Conservation (phyloP, 305 asterid species). For the Fraxinus albicans region DNA sequence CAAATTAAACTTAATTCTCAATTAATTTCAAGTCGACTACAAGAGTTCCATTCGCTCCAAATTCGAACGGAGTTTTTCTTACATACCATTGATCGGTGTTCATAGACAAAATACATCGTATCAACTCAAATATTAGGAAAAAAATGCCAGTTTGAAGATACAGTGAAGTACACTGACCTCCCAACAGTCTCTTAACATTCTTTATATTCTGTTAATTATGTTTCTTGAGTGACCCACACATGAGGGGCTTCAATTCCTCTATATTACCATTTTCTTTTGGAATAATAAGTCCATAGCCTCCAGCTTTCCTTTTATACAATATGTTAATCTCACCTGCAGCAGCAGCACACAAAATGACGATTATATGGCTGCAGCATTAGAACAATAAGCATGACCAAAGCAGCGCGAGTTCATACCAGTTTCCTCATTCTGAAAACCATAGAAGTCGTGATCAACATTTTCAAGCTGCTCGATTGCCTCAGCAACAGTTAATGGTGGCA, state of each 20-base stretch:
- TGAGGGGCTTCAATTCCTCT: constrained; percentile 48
- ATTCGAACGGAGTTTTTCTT: not conserved
- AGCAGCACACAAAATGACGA: not conserved
- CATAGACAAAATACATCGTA: not conserved
- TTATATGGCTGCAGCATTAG: not conserved
- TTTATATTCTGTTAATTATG: not conserved
- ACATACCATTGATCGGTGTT: not conserved
- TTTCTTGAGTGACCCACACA: constrained; percentile 31
- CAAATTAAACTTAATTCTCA: not conserved
- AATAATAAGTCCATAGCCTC: constrained; percentile 81
- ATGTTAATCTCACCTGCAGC: constrained; percentile 78
- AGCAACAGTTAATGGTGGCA: constrained; percentile 77
- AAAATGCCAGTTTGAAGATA: not conserved
- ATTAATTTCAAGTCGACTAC: not conserved
- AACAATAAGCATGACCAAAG: not conserved
- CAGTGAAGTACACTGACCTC: not conserved
- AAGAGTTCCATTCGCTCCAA: not conserved
- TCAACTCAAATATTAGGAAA: not conserved
- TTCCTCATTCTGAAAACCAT: constrained; percentile 84
- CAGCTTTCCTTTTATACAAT: constrained; percentile 66
- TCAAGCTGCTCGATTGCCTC: constrained; percentile 96
- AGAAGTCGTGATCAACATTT: constrained; percentile 83
- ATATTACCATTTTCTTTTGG: constrained; percentile 60
- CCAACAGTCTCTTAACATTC: not conserved
- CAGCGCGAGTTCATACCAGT: constrained; percentile 43